These are phyloP conservation scores for Aspergillus thermomutatus DNA, from an alignment of 2,329 filamentous ascomycete species.

Conservation along the genomic window DNA sequence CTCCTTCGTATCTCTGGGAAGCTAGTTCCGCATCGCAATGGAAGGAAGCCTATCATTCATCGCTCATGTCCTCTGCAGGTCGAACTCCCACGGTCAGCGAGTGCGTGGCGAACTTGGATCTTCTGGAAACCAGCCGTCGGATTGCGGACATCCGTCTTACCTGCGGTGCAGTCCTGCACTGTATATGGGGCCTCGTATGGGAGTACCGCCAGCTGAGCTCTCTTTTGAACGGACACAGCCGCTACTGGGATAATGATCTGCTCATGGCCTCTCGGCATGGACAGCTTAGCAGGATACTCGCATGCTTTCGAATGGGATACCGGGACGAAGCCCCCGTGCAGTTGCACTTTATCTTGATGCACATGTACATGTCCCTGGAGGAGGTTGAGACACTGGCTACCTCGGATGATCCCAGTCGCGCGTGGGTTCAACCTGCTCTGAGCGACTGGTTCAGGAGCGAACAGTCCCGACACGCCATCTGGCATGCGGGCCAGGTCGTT, in stretches of 20 bases:
- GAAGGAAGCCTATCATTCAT: too few species aligned
- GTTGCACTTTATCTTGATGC: constrained; percentile 4
- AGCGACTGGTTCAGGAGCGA: not conserved
- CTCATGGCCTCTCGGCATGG: constrained; percentile 26
- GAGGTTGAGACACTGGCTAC: constrained; percentile 6
- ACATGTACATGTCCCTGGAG: constrained; percentile 11
- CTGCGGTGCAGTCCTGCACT: constrained; percentile 27
- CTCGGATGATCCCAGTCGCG: not conserved
- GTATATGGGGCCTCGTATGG: constrained; percentile 30
- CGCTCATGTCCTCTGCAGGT: too few species aligned
- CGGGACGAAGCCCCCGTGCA: not conserved
- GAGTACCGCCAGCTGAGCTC: constrained; percentile 29
- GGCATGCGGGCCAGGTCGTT: constrained; percentile 11
- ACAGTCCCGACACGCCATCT: constrained; percentile 7
- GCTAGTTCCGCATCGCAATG: too few species aligned
- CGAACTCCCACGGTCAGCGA: too few species aligned
- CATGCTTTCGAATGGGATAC: constrained; percentile 15
- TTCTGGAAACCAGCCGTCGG: too few species aligned
- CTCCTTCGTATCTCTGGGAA: not conserved
- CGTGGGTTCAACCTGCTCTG: too few species aligned
- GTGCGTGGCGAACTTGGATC: too few species aligned
- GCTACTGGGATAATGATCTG: constrained; percentile 24
- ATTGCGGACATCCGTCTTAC: constrained; percentile 10
- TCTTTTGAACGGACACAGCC: constrained; percentile 18
- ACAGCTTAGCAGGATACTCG: constrained; percentile 25